phyloP scores from a whole-genome alignment of 2,329 filamentous ascomycete genomes.

The Penicillium sp. region DNA sequence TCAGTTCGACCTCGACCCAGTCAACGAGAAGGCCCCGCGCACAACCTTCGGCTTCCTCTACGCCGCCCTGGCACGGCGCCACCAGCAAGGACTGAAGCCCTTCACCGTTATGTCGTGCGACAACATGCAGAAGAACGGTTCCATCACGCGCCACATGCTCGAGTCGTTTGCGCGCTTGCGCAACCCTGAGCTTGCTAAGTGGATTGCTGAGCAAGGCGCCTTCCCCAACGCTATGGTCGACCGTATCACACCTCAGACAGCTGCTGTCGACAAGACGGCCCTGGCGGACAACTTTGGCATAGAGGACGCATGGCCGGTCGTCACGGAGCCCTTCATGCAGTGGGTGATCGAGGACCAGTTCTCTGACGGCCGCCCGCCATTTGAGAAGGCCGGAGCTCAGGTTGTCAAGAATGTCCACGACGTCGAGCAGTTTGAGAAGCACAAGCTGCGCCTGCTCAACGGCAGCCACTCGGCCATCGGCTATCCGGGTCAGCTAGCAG shows the following conservation, averaged over 20 bases:
- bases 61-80: slow-evolving; percentile 49
- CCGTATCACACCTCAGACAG: slow-evolving; percentile 54
- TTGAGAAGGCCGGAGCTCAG: slow-evolving; percentile 55
- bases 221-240: slow-evolving; percentile 59
- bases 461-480: slow-evolving; percentile 54
- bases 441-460: slow-evolving; percentile 57
- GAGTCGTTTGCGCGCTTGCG: slow-evolving; percentile 50
- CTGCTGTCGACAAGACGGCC: slow-evolving; percentile 45
- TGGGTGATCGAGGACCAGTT: slow-evolving; percentile 57
- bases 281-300: slow-evolving; percentile 49
- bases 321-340: slow-evolving; percentile 57
- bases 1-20: slow-evolving; percentile 46
- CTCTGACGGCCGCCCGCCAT: slow-evolving; percentile 51
- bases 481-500: slow-evolving; percentile 52
- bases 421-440: slow-evolving; percentile 56
- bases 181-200: slow-evolving; percentile 49
- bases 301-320: slow-evolving; percentile 53
- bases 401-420: slow-evolving; percentile 52
- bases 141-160: slow-evolving; percentile 54
- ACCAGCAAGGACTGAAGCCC: slow-evolving; percentile 48
- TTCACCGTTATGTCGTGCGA: slow-evolving; percentile 57
- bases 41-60: slow-evolving; percentile 56
- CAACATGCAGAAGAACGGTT: slow-evolving; percentile 58
- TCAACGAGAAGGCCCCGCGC: slow-evolving; percentile 44
- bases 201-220: slow-evolving; percentile 49